phyloP scores from a whole-genome alignment of 164 flowering plant genomes.

The Chimonanthus salicifolius region DNA sequence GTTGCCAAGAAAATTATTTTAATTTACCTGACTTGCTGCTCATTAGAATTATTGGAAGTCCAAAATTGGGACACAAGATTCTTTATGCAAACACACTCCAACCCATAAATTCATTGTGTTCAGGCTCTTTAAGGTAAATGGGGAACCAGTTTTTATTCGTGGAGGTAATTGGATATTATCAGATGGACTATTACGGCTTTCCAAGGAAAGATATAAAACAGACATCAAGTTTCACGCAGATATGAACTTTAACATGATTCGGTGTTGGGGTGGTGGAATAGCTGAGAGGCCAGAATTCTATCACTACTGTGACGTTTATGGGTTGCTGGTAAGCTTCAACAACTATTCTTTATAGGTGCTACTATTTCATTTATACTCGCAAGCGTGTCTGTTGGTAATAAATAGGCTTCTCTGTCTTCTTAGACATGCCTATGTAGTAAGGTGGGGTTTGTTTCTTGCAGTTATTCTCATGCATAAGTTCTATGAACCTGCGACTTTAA shows the following conservation, averaged over 20 bases:
- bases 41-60: background rate
- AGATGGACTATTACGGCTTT: slow-evolving; percentile 85
- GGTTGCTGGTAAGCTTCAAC: slow-evolving; percentile 67
- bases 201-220: slow-evolving; percentile 71
- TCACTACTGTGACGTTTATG: slow-evolving; percentile 91
- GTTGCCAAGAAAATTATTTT: background rate
- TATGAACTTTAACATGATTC: slow-evolving; percentile 96
- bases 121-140: slow-evolving; percentile 95
- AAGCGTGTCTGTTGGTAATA: no score
- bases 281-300: slow-evolving; percentile 98
- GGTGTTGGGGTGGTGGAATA: slow-evolving; percentile 99
- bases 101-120: slow-evolving; percentile 5
- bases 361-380: background rate
- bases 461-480: no score
- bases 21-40: background rate
- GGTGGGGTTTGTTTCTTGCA: no score
- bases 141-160: slow-evolving; percentile 84
- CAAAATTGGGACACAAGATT: background rate
- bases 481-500: no score
- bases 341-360: background rate
- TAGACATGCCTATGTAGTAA: no score
- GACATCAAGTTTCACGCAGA: slow-evolving; percentile 97
- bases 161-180: slow-evolving; percentile 99
- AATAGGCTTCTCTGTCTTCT: no score
- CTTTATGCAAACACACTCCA: background rate